Base-by-base conservation (phyloP, 2,329 filamentous ascomycete genomes). In the Monosporascus sp. region DNA sequence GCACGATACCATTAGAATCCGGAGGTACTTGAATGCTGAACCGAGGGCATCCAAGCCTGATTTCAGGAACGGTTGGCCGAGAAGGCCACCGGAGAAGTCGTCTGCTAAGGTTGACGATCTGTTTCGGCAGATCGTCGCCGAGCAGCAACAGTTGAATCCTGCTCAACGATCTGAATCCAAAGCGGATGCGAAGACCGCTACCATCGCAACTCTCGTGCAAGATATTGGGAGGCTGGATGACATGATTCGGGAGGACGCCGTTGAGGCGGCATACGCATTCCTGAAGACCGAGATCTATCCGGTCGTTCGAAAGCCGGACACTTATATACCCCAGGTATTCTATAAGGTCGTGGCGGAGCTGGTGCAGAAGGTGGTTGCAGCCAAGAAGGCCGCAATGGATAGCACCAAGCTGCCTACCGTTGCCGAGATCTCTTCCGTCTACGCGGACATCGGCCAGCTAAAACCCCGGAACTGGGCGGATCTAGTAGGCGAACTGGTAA, bases 371-470 rank as follows among this genome's bases (percentile, higher is more conserved):
- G 56, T 74, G 7, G 57, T 65, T 25, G 50, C 50, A 5, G 68
- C 67, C 39, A 74, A 73, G 55, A 59, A 62, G 39, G 53, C 53
- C 1, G 63, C 71, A 51, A 68, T 70, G 37, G 55, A 61, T 11
- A 59, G 61, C 3, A 50, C 57, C 17, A 52, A 55, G 3, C 64
- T 76, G 44, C 74, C 74, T 5, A 62, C 66, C 22, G 65, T 72
- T n/a, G 62, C 70, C 31, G 67, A 70, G 15, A 72, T 75, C 46
- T 72, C 69, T 31, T 65, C 69, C 49, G 55, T 69, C 31, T 67
- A 69, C 50, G 60, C 67, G 15, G 68, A 73, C 49, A 59, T 73
- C 7, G 67, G 63, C 44, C 58, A 69, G 9, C 55, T 76, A 36
- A 59, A 59, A 22, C 67, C 70, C 1, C 48, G 54, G 22, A 56